phyloP scores from a whole-genome alignment of 2,329 filamentous ascomycete species.

The Orbilia quercus region DNA sequence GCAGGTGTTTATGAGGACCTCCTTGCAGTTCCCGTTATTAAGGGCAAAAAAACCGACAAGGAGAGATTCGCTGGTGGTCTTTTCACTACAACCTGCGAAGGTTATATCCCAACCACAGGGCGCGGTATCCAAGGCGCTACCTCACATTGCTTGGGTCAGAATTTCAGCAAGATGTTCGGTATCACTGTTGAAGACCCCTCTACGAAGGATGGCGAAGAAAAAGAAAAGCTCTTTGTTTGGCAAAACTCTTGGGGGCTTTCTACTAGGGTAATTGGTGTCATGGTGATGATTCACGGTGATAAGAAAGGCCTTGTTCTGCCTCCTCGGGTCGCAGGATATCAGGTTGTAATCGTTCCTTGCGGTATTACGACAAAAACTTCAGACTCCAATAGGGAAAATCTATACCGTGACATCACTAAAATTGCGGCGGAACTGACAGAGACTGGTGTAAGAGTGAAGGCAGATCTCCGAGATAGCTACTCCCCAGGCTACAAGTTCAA shows the following conservation, averaged over 20 bases:
- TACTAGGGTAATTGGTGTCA: slow-evolving; percentile 95
- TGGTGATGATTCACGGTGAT: slow-evolving; percentile 98
- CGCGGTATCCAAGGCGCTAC: slow-evolving; percentile 97
- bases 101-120: slow-evolving; percentile 94
- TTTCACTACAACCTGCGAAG: slow-evolving; percentile 97
- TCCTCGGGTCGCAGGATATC: slow-evolving; percentile 85
- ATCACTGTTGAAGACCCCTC: slow-evolving; percentile 94
- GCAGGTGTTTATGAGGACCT: slow-evolving; percentile 92
- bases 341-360: slow-evolving; percentile 88
- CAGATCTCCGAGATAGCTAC: slow-evolving; percentile 88
- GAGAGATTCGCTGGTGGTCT: slow-evolving; percentile 97
- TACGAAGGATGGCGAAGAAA: slow-evolving; percentile 73
- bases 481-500: slow-evolving; percentile 98
- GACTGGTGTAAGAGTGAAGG: slow-evolving; percentile 79
- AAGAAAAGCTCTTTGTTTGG: slow-evolving; percentile 87
- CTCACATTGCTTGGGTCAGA: slow-evolving; percentile 93
- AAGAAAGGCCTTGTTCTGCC: slow-evolving; percentile 95
- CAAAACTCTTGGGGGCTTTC: slow-evolving; percentile 99
- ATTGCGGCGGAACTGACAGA: slow-evolving; percentile 76
- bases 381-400: slow-evolving; percentile 79
- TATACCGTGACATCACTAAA: slow-evolving; percentile 79
- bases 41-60: slow-evolving; percentile 93
- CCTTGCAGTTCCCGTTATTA: slow-evolving; percentile 92
- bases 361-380: slow-evolving; percentile 90
- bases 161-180: slow-evolving; percentile 99